Conservation (phyloP, 1,139 yeast species). For the Candida glucosophila region DNA sequence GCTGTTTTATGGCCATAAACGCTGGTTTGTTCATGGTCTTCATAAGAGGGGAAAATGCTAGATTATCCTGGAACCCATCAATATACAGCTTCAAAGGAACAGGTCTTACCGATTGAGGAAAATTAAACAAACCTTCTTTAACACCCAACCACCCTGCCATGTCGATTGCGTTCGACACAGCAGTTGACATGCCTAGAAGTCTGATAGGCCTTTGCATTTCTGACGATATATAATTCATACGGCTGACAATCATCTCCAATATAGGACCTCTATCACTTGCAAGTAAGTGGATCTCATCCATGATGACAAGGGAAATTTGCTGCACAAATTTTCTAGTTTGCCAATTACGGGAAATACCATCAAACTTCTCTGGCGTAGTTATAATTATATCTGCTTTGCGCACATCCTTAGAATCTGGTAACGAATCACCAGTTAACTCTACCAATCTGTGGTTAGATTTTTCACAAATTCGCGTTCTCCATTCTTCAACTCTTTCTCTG, state of each 20-base stretch:
- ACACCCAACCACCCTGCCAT: slow-evolving; percentile 98
- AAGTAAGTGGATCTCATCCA: slow-evolving; percentile 96
- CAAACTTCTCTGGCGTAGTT: slow-evolving; percentile 97
- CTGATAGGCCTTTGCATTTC: slow-evolving; percentile 72
- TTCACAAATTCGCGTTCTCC: slow-evolving; percentile 67
- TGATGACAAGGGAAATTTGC: slow-evolving; percentile 80
- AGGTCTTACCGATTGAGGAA: slow-evolving; percentile 93
- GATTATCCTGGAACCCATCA: slow-evolving; percentile 92
- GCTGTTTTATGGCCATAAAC: slow-evolving; percentile 91
- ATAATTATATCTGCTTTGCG: slow-evolving; percentile 84
- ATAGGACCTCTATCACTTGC: slow-evolving; percentile 99
- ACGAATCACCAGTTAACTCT: slow-evolving; percentile 93
- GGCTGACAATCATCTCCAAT: slow-evolving; percentile 95
- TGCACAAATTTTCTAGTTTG: slow-evolving; percentile 90
- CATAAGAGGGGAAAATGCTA: slow-evolving; percentile 94
- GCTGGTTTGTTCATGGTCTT: slow-evolving; percentile 98
- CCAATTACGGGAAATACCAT: slow-evolving; percentile 98
- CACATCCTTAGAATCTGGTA: slow-evolving; percentile 85
- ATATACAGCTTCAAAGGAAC: slow-evolving; percentile 97
- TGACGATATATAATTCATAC: slow-evolving; percentile 87
- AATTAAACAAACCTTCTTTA: slow-evolving; percentile 80
- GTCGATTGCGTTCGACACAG: slow-evolving; percentile 95
- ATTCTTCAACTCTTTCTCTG: slow-evolving; percentile 92
- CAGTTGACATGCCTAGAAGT: slow-evolving; percentile 90
- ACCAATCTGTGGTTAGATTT: slow-evolving; percentile 64